Conservation (phyloP, 1,139 yeast genomes). For the Suhomyces coccinellae region DNA sequence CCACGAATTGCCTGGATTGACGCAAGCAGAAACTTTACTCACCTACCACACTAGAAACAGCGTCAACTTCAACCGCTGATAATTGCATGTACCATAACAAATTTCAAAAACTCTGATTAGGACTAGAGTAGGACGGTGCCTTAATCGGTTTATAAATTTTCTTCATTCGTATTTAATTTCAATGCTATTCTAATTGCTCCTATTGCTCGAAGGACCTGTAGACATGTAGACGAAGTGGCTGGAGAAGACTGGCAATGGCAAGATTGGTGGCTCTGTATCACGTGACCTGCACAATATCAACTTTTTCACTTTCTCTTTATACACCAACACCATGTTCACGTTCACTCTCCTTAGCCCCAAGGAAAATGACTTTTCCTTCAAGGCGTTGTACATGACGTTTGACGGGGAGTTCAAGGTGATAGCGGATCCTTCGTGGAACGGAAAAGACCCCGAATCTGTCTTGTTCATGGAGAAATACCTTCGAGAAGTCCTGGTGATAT, state of each 20-base stretch:
- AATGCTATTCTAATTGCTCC: background rate
- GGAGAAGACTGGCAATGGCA: background rate
- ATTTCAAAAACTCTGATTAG: background rate
- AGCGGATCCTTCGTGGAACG: slow-evolving; percentile 78
- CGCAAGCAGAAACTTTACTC: slow-evolving; percentile 51
- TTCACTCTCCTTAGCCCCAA: slow-evolving; percentile 40
- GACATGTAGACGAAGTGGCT: too few species aligned
- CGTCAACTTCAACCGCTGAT: slow-evolving; percentile 20
- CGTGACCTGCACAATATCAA: background rate
- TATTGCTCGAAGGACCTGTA: too few species aligned
- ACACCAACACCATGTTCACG: slow-evolving; percentile 34
- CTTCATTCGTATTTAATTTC: slow-evolving; percentile 7
- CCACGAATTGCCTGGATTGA: slow-evolving; percentile 51
- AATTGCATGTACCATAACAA: slow-evolving; percentile 2
- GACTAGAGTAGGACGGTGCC: background rate
- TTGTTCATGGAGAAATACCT: slow-evolving; percentile 46
- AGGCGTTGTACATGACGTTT: slow-evolving; percentile 45
- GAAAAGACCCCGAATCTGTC: slow-evolving; percentile 38
- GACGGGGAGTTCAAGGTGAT: slow-evolving; percentile 52
- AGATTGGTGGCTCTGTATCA: background rate
- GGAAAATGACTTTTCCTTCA: slow-evolving; percentile 33
- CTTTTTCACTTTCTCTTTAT: background rate
- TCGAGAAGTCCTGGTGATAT: slow-evolving; percentile 60
- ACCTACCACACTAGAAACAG: slow-evolving; percentile 47
- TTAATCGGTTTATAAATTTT: background rate